Conservation (phyloP, 2,329 filamentous ascomycete species). For the Fusarium robinianum region DNA sequence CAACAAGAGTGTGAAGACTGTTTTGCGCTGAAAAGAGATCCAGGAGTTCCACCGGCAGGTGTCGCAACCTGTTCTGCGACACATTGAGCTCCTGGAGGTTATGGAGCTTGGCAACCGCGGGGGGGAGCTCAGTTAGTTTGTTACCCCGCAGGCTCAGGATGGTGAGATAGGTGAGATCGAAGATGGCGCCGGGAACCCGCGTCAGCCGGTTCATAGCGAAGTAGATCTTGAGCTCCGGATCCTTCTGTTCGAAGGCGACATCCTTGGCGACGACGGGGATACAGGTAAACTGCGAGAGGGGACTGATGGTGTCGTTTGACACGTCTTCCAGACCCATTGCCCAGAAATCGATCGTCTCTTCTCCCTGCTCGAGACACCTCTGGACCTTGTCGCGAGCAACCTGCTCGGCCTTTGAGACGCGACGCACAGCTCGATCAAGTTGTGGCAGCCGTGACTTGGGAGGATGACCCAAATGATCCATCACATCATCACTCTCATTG, state of each 20-base stretch:
- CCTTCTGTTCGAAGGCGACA: constrained; percentile 62
- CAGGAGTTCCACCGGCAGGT: constrained; percentile 66
- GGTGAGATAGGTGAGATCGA: constrained; percentile 64
- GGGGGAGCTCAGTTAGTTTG: constrained; percentile 62
- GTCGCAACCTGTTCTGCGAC: constrained; percentile 64
- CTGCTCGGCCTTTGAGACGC: constrained; percentile 48
- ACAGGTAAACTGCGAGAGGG: constrained; percentile 58
- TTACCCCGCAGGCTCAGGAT: constrained; percentile 70
- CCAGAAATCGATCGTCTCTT: constrained; percentile 66
- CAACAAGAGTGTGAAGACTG: constrained; percentile 55
- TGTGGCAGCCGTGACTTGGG: constrained; percentile 46
- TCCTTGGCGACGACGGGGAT: constrained; percentile 59
- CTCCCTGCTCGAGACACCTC: constrained; percentile 60
- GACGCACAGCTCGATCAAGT: constrained; percentile 40
- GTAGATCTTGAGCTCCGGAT: constrained; percentile 64
- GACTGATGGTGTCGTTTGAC: constrained; percentile 60
- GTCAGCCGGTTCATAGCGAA: constrained; percentile 63
- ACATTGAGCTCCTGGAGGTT: constrained; percentile 68
- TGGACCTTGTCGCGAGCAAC: constrained; percentile 53
- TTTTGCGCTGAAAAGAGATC: constrained; percentile 53
- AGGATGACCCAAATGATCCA: constrained; percentile 41
- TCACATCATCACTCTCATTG: constrained; percentile 49
- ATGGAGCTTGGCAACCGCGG: constrained; percentile 59
- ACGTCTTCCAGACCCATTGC: constrained; percentile 58
- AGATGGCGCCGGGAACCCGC: constrained; percentile 62